Conservation (phyloP, 2,329 filamentous ascomycete genomes). For the Neodidymelliopsis sp. region DNA sequence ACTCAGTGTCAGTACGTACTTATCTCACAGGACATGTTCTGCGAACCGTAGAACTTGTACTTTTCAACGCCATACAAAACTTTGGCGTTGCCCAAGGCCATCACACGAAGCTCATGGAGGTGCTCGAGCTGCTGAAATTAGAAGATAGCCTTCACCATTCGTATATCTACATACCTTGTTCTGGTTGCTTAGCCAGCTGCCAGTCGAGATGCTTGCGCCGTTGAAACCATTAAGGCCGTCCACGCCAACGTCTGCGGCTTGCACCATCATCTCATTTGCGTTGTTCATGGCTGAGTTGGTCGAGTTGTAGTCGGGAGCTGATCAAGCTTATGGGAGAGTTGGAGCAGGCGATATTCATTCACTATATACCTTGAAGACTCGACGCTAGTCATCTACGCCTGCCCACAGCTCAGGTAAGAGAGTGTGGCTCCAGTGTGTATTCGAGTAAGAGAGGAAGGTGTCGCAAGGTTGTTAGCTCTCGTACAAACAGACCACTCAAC, state of each 20-base stretch:
- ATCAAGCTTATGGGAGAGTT: too few relatives aligned
- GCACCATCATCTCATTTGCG: constrained; percentile 7
- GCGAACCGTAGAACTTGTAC: constrained; percentile 33
- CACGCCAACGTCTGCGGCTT: constrained; percentile 1
- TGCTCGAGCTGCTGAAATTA: constrained; percentile 7
- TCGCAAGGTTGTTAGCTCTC: too few relatives aligned
- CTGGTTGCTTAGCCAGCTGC: constrained; percentile 8
- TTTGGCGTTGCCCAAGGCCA: constrained; percentile 34
- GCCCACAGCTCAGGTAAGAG: too few relatives aligned
- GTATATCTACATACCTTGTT: neutral
- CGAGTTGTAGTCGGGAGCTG: too few relatives aligned
- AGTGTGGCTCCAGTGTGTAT: too few relatives aligned
- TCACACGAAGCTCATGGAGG: constrained; percentile 4
- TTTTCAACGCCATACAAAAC: constrained; percentile 39
- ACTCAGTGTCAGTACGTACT: neutral
- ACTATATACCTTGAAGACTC: too few relatives aligned
- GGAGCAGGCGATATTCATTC: too few relatives aligned
- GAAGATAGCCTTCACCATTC: neutral
- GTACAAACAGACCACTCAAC: too few relatives aligned
- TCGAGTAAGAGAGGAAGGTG: too few relatives aligned
- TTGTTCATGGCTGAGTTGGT: constrained; percentile 1
- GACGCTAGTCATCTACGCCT: too few relatives aligned
- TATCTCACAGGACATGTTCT: fast-evolving
- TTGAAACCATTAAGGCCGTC: constrained; percentile 2
- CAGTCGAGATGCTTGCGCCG: neutral